phyloP scores from a whole-genome alignment of 2,329 filamentous ascomycete genomes.

The Teratosphaeria viscida region DNA sequence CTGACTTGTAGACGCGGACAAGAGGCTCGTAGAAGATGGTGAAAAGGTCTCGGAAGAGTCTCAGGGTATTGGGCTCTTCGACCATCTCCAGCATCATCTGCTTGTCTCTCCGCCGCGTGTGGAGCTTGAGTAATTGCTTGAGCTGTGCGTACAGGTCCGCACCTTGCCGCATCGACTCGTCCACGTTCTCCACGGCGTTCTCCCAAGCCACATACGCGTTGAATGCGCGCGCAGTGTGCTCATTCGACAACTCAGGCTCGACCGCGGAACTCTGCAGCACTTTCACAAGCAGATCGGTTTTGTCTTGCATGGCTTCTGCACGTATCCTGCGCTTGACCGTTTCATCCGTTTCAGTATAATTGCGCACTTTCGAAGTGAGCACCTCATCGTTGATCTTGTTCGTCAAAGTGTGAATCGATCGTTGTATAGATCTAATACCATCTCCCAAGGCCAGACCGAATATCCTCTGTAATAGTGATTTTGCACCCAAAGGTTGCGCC shows the following conservation, averaged over 20 bases:
- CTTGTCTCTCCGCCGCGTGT: conserved; percentile 87
- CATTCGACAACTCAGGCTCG: conserved; percentile 56
- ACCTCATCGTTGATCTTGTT: conserved; percentile 71
- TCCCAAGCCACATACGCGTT: conserved; percentile 97
- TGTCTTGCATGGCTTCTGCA: conserved; percentile 59
- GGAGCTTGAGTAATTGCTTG: conserved; percentile 88
- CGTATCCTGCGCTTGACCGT: conserved; percentile 63
- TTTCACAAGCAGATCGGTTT: conserved; percentile 75
- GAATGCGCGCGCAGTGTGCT: conserved; percentile 75
- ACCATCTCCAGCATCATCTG: conserved; percentile 93
- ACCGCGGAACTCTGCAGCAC: conserved; percentile 72
- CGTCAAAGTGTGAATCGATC: conserved; percentile 68
- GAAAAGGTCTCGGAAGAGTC: conserved; percentile 89
- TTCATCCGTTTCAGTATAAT: conserved; percentile 67
- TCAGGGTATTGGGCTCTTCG: conserved; percentile 93
- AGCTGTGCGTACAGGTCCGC: conserved; percentile 88
- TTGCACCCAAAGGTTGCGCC: conserved; percentile 83
- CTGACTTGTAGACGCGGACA: conserved; percentile 94
- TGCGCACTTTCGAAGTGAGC: conserved; percentile 69
- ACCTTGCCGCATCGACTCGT: conserved; percentile 78
- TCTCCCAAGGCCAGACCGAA: conserved; percentile 87
- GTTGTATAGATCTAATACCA: conserved; percentile 77
- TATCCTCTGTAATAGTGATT: conserved; percentile 86
- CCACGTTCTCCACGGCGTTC: conserved; percentile 80
- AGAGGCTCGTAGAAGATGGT: conserved; percentile 98